Base-by-base conservation (phyloP, 495 filamentous ascomycete species). In the Diplogelasinospora grovesii region DNA sequence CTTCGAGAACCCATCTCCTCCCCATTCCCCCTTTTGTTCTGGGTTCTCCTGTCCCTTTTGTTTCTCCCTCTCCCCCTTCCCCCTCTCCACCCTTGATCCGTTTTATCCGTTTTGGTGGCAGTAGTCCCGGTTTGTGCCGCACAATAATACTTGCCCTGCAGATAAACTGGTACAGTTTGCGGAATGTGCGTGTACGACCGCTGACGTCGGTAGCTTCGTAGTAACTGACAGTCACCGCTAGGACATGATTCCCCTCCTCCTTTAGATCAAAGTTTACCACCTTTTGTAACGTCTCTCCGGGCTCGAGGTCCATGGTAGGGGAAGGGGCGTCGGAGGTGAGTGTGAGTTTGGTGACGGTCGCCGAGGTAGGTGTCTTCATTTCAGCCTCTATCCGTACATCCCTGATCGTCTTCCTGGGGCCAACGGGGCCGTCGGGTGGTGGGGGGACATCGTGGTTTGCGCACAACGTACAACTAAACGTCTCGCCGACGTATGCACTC, bases 111-210 rank as follows among this genome's bases (percentile, higher is more conserved):
- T n/a, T n/a, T 3, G 53, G 42, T 4, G 63, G 44, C 43, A 94
- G 48, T 18, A 75, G 68, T 5, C 81, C 83, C 1, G 82, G 73
- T 56, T 98, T 98, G 0, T 92, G 96, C 41, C 92, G 68, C 16
- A 98, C 89, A 39, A 89, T 85, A 43, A 98, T 65, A 49, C 86
- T 85, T 39, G 82, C 80, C 62, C 90, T 87, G 33, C 89, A 90
- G 16, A 89, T 81, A 55, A 98, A 98, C 61, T 97, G 93, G 59
- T 98, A 98, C 45, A 98, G 63, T 61, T 98, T 98, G 47, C 90
- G 69, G 58, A 97, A 98, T 9, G 86, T 95, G 45, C 93, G 70
- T 18, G 83, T 79, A 26, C 86, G 73, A 22, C 82, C 84, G 39
- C 75, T 76, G 18, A 76, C 77, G 21, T 77, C 75, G 26, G 75